Evolutionary conservation across 257 asterid genomes (phyloP), one percentile per base, ranked within the genome.

Genomic region (Mitragyna speciosa): DNA sequence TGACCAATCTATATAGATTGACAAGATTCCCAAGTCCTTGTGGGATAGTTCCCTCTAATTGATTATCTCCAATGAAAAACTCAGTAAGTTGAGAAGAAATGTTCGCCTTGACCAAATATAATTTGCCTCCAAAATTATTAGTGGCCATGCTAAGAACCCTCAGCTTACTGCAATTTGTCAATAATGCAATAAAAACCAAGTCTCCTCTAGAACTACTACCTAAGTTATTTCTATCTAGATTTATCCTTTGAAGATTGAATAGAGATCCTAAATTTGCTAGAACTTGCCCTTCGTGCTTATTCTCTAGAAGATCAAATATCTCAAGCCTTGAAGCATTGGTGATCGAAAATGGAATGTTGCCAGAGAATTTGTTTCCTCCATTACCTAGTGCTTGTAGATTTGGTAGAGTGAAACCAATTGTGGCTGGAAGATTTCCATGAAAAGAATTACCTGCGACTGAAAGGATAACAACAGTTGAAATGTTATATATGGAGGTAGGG

Each of bases 21-120:
- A 41, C 33, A 54, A 87, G 80, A 70, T 82, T 54, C 19, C 33
- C 78, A 41, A 87, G 58, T 17, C 84, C 83, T 7, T 20, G 61
- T 31, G 83, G 90, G 70, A 87, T 72, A 47, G 39, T 69, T 65
- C 90, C 89, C 31, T 73, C 78, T 26, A 87, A 48, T 61, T 72
- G 79, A 74, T 83, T 85, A 12, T 31, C 12, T 5, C 19, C 28
- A 49, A 80, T 0, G 3, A 20, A 12, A 19, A 85, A 24, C 31
- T 15, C 16, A 48, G 12, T 31, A 49, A 87, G 74, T 8, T 54
- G 15, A 43, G 22, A 10, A 3, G 90, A 83, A 68, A 87, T 78
- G 64, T 88, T 88, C 5, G 69, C 72, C 52, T 87, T 12, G 6
- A 87, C 52, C 33, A 12, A 49, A 6, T 88, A 89, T 63, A 88